Evolutionary conservation across 1,284 basidiomycete species (phyloP).

Genomic region (Ceratobasidium papillatum): DNA sequence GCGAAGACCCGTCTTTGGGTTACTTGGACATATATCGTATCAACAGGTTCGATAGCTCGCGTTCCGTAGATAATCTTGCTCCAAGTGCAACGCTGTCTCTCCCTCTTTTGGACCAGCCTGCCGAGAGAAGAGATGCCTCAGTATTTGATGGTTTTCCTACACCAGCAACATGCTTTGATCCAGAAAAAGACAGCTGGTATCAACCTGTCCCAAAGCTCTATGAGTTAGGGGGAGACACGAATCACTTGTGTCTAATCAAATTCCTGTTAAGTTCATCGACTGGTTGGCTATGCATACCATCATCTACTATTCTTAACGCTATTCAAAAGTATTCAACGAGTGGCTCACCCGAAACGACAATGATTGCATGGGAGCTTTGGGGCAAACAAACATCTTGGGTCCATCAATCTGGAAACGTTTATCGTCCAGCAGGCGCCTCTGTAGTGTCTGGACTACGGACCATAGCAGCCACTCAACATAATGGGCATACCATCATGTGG

Average conservation of each 20-base stretch:
- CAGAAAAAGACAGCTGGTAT: background rate
- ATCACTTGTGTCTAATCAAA: conserved; percentile 5
- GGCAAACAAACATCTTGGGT: conserved; percentile 1
- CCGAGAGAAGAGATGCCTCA: background rate
- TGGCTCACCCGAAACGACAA: background rate
- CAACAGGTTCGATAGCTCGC: background rate
- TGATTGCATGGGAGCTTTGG: conserved; percentile 1
- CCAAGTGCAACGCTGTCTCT: background rate
- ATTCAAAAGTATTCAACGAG: background rate
- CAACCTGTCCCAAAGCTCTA: conserved; percentile 5
- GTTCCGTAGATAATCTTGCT: background rate
- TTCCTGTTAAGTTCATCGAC: background rate
- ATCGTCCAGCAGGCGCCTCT: no score
- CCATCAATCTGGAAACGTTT: background rate
- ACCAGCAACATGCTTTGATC: background rate
- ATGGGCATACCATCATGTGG: background rate
- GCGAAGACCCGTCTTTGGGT: background rate
- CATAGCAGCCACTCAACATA: background rate
- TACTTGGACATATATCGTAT: background rate
- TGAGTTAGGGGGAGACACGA: background rate
- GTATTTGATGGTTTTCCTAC: background rate
- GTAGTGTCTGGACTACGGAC: background rate
- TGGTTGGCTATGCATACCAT: background rate
- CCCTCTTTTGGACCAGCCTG: background rate
- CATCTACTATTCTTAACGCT: background rate